Evolutionary conservation across 176 grass and related monocot genomes (phyloP).

Genomic region (Musa itinerans): DNA sequence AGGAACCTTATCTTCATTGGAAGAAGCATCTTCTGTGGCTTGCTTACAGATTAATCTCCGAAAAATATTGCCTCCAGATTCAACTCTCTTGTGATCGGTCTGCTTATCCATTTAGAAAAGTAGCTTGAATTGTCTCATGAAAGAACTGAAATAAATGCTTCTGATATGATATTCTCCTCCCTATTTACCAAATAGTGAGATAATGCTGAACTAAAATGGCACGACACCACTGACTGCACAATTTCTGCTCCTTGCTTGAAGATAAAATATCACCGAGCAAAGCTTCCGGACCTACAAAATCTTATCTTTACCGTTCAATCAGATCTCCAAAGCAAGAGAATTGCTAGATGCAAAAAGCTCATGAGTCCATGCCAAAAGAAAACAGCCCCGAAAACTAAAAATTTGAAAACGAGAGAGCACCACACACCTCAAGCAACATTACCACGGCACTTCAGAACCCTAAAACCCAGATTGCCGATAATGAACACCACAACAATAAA

Average conservation of each 20-base stretch:
- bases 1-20: slow-evolving; percentile 44
- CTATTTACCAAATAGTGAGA: not conserved
- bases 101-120: slow-evolving; percentile 45
- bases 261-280: not conserved
- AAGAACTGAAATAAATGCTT: not conserved
- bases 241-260: not conserved
- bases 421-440: too few species aligned
- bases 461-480: too few species aligned
- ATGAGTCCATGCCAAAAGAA: not conserved
- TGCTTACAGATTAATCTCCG: slow-evolving; percentile 35
- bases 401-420: not conserved
- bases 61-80: slow-evolving; percentile 28
- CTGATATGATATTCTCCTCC: not conserved
- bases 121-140: too few species aligned
- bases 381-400: not conserved
- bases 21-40: slow-evolving; percentile 24
- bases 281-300: not conserved
- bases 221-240: not conserved
- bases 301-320: not conserved
- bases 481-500: too few species aligned
- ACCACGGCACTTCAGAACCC: too few species aligned
- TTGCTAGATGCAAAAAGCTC: not conserved
- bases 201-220: not conserved
- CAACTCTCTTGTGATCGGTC: slow-evolving; percentile 21
- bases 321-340: not conserved